Percentiles rank a stretch among this genome's conserved stretches.
phyloP scores from a whole-genome alignment of 208 protist genomes.

The Zelonia costaricensis region DNA sequence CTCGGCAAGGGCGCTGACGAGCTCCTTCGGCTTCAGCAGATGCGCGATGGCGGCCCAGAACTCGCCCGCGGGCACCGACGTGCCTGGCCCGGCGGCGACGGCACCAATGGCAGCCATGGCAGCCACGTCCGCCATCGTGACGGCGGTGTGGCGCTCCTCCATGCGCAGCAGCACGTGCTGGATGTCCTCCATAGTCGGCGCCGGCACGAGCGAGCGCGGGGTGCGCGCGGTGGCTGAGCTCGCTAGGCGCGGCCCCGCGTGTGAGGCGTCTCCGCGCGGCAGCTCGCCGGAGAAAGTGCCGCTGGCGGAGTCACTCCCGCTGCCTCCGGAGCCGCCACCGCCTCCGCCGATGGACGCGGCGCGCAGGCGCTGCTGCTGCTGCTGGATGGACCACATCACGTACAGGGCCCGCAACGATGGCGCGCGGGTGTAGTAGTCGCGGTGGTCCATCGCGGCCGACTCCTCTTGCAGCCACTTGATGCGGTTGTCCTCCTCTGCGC shows the following conservation, averaged over 20 bases:
- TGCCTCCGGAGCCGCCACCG: not conserved
- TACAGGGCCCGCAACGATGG: conserved; percentile 78
- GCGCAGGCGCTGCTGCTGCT: conserved; percentile 18
- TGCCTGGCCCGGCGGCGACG: conserved; percentile 4
- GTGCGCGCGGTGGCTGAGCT: conserved; percentile 6
- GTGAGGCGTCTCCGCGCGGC: not conserved
- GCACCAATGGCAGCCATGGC: conserved; percentile 30
- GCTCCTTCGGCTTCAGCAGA: conserved; percentile 17
- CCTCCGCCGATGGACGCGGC: conserved; percentile 2
- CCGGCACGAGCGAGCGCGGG: conserved; percentile 8
- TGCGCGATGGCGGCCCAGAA: conserved; percentile 24
- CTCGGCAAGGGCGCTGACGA: conserved; percentile 4
- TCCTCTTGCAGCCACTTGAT: conserved; percentile 81
- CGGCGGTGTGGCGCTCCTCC: conserved; percentile 30
- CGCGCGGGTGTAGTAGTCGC: conserved; percentile 54
- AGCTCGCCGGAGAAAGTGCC: not conserved
- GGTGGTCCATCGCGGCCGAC: conserved; percentile 25
- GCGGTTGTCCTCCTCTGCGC: conserved; percentile 71
- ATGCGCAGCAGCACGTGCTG: conserved; percentile 46
- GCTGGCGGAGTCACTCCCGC: not conserved
- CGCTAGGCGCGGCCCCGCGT: conserved; percentile 12
- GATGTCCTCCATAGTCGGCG: conserved; percentile 31
- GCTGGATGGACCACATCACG: conserved; percentile 44
- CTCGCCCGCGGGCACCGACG: conserved; percentile 10
- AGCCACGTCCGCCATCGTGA: conserved; percentile 34